phyloP scores from a whole-genome alignment of 1,284 basidiomycete species.

The Cystobasidium slooffiae region DNA sequence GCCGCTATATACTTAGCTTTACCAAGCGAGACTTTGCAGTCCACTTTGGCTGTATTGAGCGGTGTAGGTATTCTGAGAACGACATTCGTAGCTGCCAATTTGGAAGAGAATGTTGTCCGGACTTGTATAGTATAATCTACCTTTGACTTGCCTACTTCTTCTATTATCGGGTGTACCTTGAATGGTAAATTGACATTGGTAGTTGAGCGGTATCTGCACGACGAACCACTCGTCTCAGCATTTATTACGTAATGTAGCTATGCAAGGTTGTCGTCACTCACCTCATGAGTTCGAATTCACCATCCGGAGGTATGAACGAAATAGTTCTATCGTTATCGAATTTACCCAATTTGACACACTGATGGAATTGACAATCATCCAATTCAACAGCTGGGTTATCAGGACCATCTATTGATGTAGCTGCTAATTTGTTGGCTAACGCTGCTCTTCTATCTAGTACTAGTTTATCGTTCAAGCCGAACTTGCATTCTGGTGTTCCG shows the following conservation, averaged over 20 bases:
- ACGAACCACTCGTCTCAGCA: neutral
- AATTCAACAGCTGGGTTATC: constrained; percentile 74
- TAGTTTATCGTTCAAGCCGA: constrained; percentile 96
- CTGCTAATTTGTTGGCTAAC: constrained; percentile 1
- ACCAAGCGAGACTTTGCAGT: constrained; percentile 85
- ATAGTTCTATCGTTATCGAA: constrained; percentile 93
- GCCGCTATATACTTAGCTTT: constrained; percentile 97
- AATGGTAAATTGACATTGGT: constrained; percentile 94
- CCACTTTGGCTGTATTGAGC: constrained; percentile 86
- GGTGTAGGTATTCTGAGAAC: constrained; percentile 94
- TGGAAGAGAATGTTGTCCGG: constrained; percentile 85
- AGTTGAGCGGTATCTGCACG: constrained; percentile 83
- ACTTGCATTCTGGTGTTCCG: constrained; percentile 96
- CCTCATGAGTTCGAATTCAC: constrained; percentile 99
- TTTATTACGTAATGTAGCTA: neutral
- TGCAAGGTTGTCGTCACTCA: constrained; percentile 52
- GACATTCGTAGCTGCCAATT: constrained; percentile 90
- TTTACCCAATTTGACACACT: constrained; percentile 92
- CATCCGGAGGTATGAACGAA: constrained; percentile 96
- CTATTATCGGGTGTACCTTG: constrained; percentile 85
- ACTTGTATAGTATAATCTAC: constrained; percentile 90
- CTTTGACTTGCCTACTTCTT: constrained; percentile 85
- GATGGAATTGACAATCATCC: constrained; percentile 98
- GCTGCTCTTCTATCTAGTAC: constrained; percentile 70
- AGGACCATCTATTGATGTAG: constrained; percentile 43